Percentiles rank a stretch among this genome's conserved stretches.
These are phyloP conservation scores for Adansonia rubrostipa DNA, from an alignment of 441 rosid genomes.

Conservation along the genomic window DNA sequence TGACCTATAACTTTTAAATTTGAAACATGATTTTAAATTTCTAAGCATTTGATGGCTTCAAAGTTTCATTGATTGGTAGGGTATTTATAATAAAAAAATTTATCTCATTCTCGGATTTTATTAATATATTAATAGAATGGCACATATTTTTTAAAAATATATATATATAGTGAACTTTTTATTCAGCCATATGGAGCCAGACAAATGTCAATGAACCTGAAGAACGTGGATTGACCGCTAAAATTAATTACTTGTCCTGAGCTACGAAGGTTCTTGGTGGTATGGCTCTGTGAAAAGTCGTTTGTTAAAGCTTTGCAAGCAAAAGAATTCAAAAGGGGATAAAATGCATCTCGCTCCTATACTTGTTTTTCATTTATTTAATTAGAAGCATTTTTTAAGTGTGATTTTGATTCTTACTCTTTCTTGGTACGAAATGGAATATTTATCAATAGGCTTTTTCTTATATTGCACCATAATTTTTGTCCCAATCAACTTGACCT, in stretches of 20 bases:
- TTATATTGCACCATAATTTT: neutral
- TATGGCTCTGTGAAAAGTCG: neutral
- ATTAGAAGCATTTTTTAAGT: slow-evolving; percentile 10
- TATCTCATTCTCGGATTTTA: neutral
- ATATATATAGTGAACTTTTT: neutral
- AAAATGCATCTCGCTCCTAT: neutral
- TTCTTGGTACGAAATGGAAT: neutral
- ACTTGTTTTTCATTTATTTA: neutral
- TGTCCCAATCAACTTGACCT: neutral
- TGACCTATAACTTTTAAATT: neutral
- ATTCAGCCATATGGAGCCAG: neutral
- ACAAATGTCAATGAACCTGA: neutral
- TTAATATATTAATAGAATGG: neutral
- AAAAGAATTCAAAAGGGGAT: neutral
- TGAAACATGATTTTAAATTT: neutral
- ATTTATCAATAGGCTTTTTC: neutral
- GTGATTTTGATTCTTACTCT: neutral
- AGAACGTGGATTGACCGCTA: slow-evolving; percentile 18
- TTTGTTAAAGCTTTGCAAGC: neutral
- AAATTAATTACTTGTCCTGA: neutral
- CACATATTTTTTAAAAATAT: neutral
- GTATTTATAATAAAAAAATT: neutral
- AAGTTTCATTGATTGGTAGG: neutral
- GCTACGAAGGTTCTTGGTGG: neutral
- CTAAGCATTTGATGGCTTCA: neutral